Base-by-base conservation (phyloP, 768 basidiomycete genomes). In the Panaeolus cyanescens region DNA sequence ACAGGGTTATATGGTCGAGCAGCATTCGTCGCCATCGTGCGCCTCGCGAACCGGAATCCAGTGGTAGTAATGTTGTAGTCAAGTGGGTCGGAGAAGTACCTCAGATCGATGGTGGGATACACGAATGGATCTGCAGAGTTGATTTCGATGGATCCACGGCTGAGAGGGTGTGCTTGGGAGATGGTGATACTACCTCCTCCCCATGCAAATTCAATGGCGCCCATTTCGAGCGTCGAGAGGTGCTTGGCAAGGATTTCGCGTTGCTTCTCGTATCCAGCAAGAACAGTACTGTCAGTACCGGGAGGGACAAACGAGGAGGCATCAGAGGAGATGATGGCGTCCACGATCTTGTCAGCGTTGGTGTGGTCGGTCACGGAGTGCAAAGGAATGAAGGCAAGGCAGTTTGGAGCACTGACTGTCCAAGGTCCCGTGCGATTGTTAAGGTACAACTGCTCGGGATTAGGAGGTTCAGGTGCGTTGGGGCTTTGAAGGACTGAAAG, bases 141-240 rank as follows among this genome's bases (percentile, higher is more conserved):
- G 39, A 63, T 50, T 13, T 56, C 54, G 42, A 63, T 59, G 1
- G 58, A 55, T 28, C 62, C 62, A 50, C 62, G 62, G 50, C 62
- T 63, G 55, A 63, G 58, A 8, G 62, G 32, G 15, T 62, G 58
- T n/a, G 58, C 61, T 2, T 58, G 61, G 10, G 36, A 31, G 28
- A 62, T 20, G 1, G 37, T 34, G 39, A 33, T 20, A 15, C 40
- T 50, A 7, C 55, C 56, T 0, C 60, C 60, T n/a, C 55, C 42
- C 40, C 56, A 61, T 2, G 60, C 55, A 7, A 61, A 57, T 36
- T 61, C 60, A 13, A 61, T 50, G 40, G 53, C 60, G 13, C 60
- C 60, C 31, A 45, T 61, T 31, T 61, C 50, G 28, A 45, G 54
- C 19, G 39, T 61, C 15, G 39, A 42, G 19, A 61, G 56, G 12